phyloP scores from a whole-genome alignment of 2,329 filamentous ascomycete species.

The Ceratocystiopsis minuta region DNA sequence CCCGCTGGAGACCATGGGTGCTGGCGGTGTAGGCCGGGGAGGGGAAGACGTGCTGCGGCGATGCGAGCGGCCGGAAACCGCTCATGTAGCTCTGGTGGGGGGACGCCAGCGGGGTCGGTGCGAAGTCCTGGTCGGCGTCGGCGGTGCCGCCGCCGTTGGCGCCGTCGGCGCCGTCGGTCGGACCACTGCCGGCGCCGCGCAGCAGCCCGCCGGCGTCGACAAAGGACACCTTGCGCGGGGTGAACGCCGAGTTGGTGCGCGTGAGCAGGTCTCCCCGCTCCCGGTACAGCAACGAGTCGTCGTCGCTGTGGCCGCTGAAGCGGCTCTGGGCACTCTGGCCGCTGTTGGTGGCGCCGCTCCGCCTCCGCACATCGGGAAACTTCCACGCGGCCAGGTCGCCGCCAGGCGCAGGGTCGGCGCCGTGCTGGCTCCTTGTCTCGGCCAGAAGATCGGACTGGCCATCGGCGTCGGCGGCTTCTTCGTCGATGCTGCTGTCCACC shows the following conservation, averaged over 20 bases:
- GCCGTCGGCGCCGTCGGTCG: too few relatives aligned
- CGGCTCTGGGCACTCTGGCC: conserved; percentile 16
- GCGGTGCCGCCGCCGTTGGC: too few relatives aligned
- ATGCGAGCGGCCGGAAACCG: too few relatives aligned
- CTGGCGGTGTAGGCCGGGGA: conserved; percentile 23
- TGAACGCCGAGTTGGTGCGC: conserved; percentile 22
- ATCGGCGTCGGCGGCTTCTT: conserved; percentile 13
- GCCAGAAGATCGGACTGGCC: conserved; percentile 6
- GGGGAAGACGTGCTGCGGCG: conserved; percentile 17
- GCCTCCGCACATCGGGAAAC: conserved; percentile 21
- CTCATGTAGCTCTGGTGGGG: too few relatives aligned
- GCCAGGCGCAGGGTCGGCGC: conserved; percentile 4
- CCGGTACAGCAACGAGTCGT: conserved; percentile 26
- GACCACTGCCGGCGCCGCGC: too few relatives aligned
- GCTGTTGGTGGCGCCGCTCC: conserved; percentile 12
- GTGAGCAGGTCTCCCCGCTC: conserved; percentile 18
- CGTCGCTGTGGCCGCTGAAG: conserved; percentile 20
- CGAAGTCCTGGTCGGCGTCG: conserved; percentile 3
- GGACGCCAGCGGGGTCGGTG: too few relatives aligned
- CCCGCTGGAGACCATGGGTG: conserved; percentile 27
- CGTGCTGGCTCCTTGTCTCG: background rate
- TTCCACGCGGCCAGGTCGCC: conserved; percentile 28
- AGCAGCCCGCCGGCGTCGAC: conserved; percentile 71
- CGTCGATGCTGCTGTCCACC: conserved; percentile 14
- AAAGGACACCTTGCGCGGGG: conserved; percentile 51